Base-by-base conservation (phyloP, 352 stramenopile genomes). In the Phytophthora meadii region DNA sequence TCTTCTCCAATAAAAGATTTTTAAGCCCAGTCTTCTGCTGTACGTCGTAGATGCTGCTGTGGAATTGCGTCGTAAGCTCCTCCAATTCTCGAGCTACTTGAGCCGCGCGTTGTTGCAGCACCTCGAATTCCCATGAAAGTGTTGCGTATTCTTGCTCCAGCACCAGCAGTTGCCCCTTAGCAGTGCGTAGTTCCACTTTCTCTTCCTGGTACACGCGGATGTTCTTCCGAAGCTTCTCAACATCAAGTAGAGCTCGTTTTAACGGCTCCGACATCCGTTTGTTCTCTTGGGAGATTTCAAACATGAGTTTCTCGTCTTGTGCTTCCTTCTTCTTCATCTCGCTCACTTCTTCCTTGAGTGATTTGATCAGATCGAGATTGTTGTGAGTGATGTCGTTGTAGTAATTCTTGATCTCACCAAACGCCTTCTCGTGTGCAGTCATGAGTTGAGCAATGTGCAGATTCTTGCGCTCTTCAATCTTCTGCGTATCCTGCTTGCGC, bases 321-420 rank as follows among this genome's bases (percentile, higher is more conserved):
- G 89, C 90, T 75, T 99, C 93, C 65, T 98, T 95, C 63, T 97
- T 97, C 72, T 96, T 94, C 84, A 99, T 96, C 54, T 98, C 88
- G 15, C 75, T 75, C 25, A 98, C 91, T 64, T 98, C 94, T 73
- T 98, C 97, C 62, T 98, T 99, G 7, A 99, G 74, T 5, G 74
- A 91, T 67, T 98, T 98, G 83, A 98, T 98, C 24, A 98, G 72
- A 59, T 98, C 95, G n/a, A 98, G 68, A 71, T 98, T 98, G 70
- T 98, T 98, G 74, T 98, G 95, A 39, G 94, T 98, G 61, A 98
- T 98, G 62, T 98, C 94, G 72, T 97, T 98, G 88, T 98, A 98
- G 77, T 98, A 98, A 56, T 97, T 97, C 63, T 98, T 98, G 76
- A 98, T 98, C 64, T 98, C 95, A 1, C 83, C 82, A 68, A 98